Base-by-base conservation (phyloP, 106 monocot genomes). In the Allium fistulosum region DNA sequence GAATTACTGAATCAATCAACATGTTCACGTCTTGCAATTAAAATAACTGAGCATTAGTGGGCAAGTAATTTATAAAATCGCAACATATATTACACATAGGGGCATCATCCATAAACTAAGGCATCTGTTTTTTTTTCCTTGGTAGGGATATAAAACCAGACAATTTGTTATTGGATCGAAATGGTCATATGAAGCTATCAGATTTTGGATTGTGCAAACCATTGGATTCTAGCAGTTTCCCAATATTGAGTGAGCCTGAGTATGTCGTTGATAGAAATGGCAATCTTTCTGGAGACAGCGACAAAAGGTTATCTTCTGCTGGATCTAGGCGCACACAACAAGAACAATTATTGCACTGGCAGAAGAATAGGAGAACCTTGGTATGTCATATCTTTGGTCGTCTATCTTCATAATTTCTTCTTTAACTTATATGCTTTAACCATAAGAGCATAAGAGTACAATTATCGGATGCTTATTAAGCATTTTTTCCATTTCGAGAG, bases 171-270 rank as follows among this genome's bases (percentile, higher is more conserved):
- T 66, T 85, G 46, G 85, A 85, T 22, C 61, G 67, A 70, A 62
- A 79, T 73, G 85, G 81, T 50, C 85, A 85, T 70, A 78, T 85
- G 81, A 85, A 85, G 55, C 76, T 85, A 26, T 85, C 78, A 62
- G 85, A 81, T 79, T 81, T 85, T 81, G 85, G 85, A 47, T 53
- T 85, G 17, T 81, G 81, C 75, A 81, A 85, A 52, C 85, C 81
- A 17, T 71, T 85, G 59, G 81, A 81, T 55, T 74, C 68, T 28
- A 85, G 65, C 14, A 81, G 67, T 37, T 77, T 85, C n/a, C 72
- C 78, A 51, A 78, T 68, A 26, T 63, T 81, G 55, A 75, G 75
- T 51, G 85, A 85, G 59, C 52, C 66, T 61, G 75, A 80, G 51
- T 63, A 69, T 71, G 70, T 58, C 48, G 11, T 26, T 16, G 75